A percentile compares a stretch with the other conserved stretches of the same genome.
phyloP scores from a whole-genome alignment of 2,329 filamentous ascomycete genomes.

The Aspergillus spinulosporus region DNA sequence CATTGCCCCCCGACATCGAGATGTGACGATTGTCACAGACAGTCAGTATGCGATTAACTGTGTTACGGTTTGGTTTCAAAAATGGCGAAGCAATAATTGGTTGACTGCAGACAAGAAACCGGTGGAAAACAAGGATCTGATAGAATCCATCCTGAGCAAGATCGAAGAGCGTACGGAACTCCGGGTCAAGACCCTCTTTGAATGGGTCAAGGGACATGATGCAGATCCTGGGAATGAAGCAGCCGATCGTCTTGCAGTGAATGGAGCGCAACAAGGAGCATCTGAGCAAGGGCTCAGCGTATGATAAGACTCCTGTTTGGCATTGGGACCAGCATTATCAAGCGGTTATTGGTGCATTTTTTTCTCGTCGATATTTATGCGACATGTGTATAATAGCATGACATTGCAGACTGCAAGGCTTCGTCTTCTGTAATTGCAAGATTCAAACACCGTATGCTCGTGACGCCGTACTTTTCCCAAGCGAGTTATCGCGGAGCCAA shows the following conservation, averaged over 20 bases:
- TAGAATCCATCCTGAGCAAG: conserved; percentile 68
- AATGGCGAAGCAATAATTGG: conserved; percentile 79
- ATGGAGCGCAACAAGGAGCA: conserved; percentile 55
- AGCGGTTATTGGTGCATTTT: not conserved
- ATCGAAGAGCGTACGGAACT: conserved; percentile 67
- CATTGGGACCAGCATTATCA: not conserved
- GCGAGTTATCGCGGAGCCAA: not conserved
- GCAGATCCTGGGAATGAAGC: conserved; percentile 71
- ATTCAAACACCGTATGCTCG: no score
- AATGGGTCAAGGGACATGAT: conserved; percentile 88
- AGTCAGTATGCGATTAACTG: conserved; percentile 90
- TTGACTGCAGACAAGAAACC: conserved; percentile 66
- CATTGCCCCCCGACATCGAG: conserved; percentile 65
- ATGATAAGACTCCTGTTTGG: not conserved
- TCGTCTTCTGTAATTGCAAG: no score
- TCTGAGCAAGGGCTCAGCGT: conserved; percentile 16
- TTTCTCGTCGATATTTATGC: no score
- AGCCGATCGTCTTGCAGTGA: conserved; percentile 76
- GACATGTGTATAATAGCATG: no score
- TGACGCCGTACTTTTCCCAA: not conserved
- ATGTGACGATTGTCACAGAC: conserved; percentile 80
- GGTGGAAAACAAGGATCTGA: conserved; percentile 85
- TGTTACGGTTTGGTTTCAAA: conserved; percentile 76
- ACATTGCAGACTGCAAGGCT: no score
- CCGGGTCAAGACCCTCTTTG: conserved; percentile 67